Percentiles rank a stretch among this genome's conserved stretches.
phyloP scores from a whole-genome alignment of 2,329 filamentous ascomycete genomes.

The Curvularia spicifera region DNA sequence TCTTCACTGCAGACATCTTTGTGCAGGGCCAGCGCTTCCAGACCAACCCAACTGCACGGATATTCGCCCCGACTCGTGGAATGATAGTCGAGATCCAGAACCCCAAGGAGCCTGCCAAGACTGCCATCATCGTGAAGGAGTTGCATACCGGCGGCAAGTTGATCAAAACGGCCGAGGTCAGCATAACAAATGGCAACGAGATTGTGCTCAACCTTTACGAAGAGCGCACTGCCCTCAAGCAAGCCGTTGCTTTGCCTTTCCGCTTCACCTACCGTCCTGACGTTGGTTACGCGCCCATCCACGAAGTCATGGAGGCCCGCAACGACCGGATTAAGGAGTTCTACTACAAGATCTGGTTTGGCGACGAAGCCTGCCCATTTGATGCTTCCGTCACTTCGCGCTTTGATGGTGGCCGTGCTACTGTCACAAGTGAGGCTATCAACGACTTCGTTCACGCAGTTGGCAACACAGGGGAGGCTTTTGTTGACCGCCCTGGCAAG shows the following conservation, averaged over 20 bases:
- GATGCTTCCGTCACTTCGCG: constrained; percentile 83
- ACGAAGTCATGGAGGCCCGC: constrained; percentile 92
- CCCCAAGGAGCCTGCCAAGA: constrained; percentile 82
- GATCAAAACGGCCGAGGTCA: constrained; percentile 86
- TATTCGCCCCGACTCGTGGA: constrained; percentile 84
- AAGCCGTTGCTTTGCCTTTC: constrained; percentile 81
- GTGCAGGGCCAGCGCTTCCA: constrained; percentile 97
- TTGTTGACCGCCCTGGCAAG: constrained; percentile 94
- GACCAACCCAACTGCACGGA: constrained; percentile 91
- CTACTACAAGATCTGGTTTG: constrained; percentile 98
- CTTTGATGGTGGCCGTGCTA: constrained; percentile 88
- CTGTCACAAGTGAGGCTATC: constrained; percentile 89
- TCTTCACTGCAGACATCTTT: constrained; percentile 91
- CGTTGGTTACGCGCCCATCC: constrained; percentile 95
- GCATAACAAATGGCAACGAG: constrained; percentile 74
- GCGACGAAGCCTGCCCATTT: constrained; percentile 80
- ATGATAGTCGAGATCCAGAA: constrained; percentile 87
- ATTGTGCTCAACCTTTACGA: constrained; percentile 92
- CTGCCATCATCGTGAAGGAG: constrained; percentile 85
- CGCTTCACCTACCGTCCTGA: constrained; percentile 94
- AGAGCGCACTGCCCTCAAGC: constrained; percentile 83
- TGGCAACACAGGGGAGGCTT: constrained; percentile 95
- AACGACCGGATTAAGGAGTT: constrained; percentile 99
- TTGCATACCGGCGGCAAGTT: constrained; percentile 85
- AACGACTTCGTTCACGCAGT: constrained; percentile 99